Conservation (phyloP, 306 rosid species). For the Medicago lupulina region DNA sequence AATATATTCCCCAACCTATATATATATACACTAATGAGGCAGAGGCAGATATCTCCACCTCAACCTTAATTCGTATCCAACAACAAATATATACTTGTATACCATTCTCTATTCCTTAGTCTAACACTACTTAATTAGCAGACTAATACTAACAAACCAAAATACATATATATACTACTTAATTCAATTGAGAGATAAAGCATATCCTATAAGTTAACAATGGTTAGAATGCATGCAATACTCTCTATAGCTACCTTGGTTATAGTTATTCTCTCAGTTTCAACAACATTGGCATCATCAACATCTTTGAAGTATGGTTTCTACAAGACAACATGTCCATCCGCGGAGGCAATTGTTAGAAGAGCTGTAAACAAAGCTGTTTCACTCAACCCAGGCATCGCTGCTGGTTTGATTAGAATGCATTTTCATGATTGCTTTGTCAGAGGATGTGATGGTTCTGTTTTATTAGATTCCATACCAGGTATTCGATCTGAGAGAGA, state of each 20-base stretch:
- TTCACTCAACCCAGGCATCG: constrained; percentile 47
- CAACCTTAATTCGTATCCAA: neutral
- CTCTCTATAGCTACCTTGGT: constrained; percentile 19
- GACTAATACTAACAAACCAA: neutral
- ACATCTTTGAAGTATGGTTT: constrained; percentile 44
- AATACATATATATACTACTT: neutral
- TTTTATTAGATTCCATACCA: constrained; percentile 42
- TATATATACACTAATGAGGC: neutral
- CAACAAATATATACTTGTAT: neutral
- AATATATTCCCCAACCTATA: constrained; percentile 1
- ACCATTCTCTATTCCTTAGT: neutral
- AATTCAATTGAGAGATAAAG: neutral
- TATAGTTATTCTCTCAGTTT: constrained; percentile 39
- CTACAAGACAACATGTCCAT: constrained; percentile 45
- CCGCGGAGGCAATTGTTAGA: constrained; percentile 50
- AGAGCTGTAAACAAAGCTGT: constrained; percentile 51
- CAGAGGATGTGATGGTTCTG: constrained; percentile 54
- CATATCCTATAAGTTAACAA: neutral
- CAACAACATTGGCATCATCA: constrained; percentile 39
- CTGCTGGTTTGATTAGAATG: constrained; percentile 55
- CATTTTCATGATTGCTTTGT: constrained; percentile 59
- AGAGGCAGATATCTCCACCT: neutral
- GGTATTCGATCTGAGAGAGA: constrained; percentile 49
- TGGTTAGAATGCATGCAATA: constrained; percentile 21
- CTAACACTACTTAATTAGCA: neutral